Evolutionary conservation across 2,329 filamentous ascomycete species (phyloP).

Genomic region (Penicillium sp.): DNA sequence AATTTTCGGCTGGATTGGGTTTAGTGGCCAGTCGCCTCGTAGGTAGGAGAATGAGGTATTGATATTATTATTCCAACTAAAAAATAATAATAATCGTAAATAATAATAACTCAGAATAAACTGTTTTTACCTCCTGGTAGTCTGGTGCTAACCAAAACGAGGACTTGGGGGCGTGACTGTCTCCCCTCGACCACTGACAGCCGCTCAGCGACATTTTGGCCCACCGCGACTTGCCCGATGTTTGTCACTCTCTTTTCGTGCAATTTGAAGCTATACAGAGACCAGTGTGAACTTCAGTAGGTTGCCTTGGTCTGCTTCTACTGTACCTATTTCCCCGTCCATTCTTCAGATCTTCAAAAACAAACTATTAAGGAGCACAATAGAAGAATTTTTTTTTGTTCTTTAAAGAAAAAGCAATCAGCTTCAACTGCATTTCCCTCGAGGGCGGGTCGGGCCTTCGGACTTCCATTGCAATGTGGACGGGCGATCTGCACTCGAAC

Average conservation of each 20-base stretch:
- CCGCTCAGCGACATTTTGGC: background rate
- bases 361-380: background rate
- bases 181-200: background rate
- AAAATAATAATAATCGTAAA: background rate
- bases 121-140: no score
- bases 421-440: slow-evolving; percentile 17
- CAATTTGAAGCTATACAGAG: no score
- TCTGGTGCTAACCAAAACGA: background rate
- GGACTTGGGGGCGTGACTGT: slow-evolving; percentile 4
- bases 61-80: background rate
- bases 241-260: background rate
- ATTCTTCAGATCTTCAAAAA: background rate
- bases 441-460: slow-evolving; percentile 32
- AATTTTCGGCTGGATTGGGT: background rate
- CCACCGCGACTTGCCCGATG: background rate
- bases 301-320: background rate
- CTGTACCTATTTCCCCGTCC: background rate
- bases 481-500: slow-evolving; percentile 26
- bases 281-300: no score
- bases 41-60: background rate
- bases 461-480: slow-evolving; percentile 22
- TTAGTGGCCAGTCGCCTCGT: background rate
- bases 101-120: background rate
- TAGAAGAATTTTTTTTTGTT: background rate
- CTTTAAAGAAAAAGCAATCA: slow-evolving; percentile 1